Percentiles rank a stretch among this genome's conserved stretches.
phyloP scores from a whole-genome alignment of 192 early-diverging fungal genomes.

The Umbelopsis sp. region DNA sequence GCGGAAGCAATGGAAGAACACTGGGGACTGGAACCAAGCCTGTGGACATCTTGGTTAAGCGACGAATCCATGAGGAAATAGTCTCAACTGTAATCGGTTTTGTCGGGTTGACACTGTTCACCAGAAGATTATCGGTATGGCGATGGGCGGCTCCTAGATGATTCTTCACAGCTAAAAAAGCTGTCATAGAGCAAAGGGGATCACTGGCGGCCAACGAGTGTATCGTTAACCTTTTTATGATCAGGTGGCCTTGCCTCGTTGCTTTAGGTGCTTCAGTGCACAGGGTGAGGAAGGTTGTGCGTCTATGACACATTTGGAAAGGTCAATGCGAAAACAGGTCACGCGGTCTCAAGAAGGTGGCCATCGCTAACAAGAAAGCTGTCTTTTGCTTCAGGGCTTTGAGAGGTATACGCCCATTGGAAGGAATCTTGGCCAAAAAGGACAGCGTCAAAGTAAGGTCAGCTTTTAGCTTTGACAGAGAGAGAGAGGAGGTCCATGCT shows the following conservation, averaged over 20 bases:
- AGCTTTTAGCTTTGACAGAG: too few relatives aligned
- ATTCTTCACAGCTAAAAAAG: neutral
- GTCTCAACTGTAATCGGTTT: neutral
- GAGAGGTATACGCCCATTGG: neutral
- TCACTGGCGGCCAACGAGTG: neutral
- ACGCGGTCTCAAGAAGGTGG: neutral
- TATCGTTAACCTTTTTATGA: slow-evolving; percentile 14
- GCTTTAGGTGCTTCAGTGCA: slow-evolving; percentile 9
- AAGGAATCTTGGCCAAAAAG: neutral
- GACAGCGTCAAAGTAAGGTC: neutral
- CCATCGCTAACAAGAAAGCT: neutral
- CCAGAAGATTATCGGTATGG: neutral
- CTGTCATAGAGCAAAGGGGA: neutral
- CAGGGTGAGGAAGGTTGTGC: neutral
- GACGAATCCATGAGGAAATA: neutral
- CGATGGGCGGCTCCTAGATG: neutral
- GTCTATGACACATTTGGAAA: neutral
- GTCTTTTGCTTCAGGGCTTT: neutral
- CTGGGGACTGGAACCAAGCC: neutral
- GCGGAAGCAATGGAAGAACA: too few relatives aligned
- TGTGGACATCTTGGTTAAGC: neutral
- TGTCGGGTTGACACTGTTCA: slow-evolving; percentile 13
- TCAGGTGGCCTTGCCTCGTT: neutral
- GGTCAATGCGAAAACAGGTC: neutral
- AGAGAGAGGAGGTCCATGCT: neutral